A percentile compares a stretch with the other conserved stretches of the same genome.
These are phyloP conservation scores for Chlorophyllum brunneum DNA, from an alignment of 768 basidiomycete genomes.

Conservation along the genomic window DNA sequence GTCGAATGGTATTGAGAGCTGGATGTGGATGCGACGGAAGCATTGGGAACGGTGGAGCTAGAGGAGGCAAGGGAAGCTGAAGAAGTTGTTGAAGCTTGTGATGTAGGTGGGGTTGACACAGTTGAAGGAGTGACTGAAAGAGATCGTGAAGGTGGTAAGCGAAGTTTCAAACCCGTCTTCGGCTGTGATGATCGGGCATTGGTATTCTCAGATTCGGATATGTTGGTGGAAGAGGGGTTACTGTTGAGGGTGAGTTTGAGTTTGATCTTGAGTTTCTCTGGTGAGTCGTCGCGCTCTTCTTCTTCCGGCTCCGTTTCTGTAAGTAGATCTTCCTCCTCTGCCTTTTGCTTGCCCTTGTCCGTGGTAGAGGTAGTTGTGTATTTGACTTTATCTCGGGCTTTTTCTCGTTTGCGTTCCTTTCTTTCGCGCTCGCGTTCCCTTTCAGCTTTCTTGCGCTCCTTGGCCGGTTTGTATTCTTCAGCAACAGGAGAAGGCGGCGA, in stretches of 20 bases:
- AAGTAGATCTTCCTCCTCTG: not conserved
- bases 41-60: constrained; percentile 3
- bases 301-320: not conserved
- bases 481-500: constrained; percentile 24
- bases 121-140: constrained; percentile 19
- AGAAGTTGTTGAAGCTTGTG: constrained; percentile 13
- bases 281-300: not conserved
- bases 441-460: constrained; percentile 29
- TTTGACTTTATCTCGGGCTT: constrained; percentile 16
- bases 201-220: constrained; percentile 11
- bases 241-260: constrained; percentile 12
- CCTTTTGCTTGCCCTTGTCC: not conserved
- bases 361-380: not conserved
- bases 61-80: constrained; percentile 12
- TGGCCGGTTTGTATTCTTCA: constrained; percentile 15
- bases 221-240: constrained; percentile 5
- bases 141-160: constrained; percentile 13
- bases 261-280: constrained; percentile 10
- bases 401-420: constrained; percentile 22
- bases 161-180: constrained; percentile 4
- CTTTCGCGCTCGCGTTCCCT: constrained; percentile 23
- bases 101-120: constrained; percentile 15
- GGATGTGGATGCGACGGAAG: constrained; percentile 3
- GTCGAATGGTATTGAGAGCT: not conserved
- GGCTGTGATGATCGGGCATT: not conserved